These are phyloP conservation scores for Mycena polygramma DNA, from an alignment of 768 basidiomycete species.

Conservation along the genomic window DNA sequence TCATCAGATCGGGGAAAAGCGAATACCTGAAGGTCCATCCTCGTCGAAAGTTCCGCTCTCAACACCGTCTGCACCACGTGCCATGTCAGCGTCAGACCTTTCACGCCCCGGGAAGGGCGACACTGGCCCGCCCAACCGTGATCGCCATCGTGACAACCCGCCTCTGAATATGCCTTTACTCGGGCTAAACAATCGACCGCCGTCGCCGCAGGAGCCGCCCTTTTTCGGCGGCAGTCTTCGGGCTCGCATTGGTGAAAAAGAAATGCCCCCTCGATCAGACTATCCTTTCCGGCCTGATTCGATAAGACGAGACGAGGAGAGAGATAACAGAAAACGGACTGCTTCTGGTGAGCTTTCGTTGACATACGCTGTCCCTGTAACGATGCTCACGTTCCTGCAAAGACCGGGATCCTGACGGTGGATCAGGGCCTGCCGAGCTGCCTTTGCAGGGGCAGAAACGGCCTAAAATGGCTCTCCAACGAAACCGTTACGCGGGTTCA, in stretches of 20 bases:
- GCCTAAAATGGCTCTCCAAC: conserved; percentile 27
- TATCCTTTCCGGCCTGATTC: conserved; percentile 60
- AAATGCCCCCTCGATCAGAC: conserved; percentile 58
- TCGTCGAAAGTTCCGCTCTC: conserved; percentile 64
- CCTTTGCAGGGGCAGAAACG: conserved; percentile 23
- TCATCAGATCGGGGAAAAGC: conserved; percentile 65
- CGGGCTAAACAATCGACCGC: conserved; percentile 41
- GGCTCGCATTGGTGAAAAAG: conserved; percentile 75
- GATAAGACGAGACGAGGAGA: conserved; percentile 69
- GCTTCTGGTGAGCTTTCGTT: conserved; percentile 65
- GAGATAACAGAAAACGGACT: conserved; percentile 77
- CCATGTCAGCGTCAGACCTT: conserved; percentile 69
- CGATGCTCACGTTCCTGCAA: not conserved
- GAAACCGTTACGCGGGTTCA: conserved; percentile 28
- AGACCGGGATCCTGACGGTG: conserved; percentile 32
- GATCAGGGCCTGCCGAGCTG: conserved; percentile 24
- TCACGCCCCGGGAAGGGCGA: conserved; percentile 59
- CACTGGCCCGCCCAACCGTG: conserved; percentile 48
- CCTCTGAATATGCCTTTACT: conserved; percentile 32
- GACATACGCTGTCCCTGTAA: not conserved
- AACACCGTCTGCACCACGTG: conserved; percentile 79
- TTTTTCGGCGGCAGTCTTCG: conserved; percentile 54
- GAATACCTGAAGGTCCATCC: conserved; percentile 63
- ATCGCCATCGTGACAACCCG: conserved; percentile 49
- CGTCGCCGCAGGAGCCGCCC: conserved; percentile 22